Percentiles rank a stretch among this genome's conserved stretches.
phyloP scores from a whole-genome alignment of 2,329 filamentous ascomycete genomes.

The Calonectria fujianensis region DNA sequence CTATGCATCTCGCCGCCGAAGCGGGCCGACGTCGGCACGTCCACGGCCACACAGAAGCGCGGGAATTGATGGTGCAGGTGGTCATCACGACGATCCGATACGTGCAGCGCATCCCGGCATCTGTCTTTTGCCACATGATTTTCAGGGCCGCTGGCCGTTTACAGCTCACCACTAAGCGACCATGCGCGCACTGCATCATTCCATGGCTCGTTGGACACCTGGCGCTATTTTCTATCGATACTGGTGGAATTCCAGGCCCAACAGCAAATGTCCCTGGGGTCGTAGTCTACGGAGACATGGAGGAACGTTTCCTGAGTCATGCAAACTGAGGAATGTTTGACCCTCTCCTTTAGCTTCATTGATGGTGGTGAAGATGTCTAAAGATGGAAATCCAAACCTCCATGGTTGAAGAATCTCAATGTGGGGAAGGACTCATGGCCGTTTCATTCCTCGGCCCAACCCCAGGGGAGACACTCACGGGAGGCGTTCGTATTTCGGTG shows the following conservation, averaged over 20 bases:
- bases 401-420: slow-evolving; percentile 1
- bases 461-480: slow-evolving; percentile 4
- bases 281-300: slow-evolving; percentile 8
- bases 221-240: background rate
- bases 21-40: slow-evolving; percentile 33
- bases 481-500: slow-evolving; percentile 16
- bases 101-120: slow-evolving; percentile 3
- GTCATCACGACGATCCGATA: slow-evolving; percentile 8
- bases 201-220: background rate
- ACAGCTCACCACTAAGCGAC: background rate
- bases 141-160: slow-evolving; percentile 37
- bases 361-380: background rate
- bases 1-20: slow-evolving; percentile 15
- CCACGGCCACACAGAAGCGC: slow-evolving; percentile 13
- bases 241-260: slow-evolving; percentile 15
- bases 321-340: background rate
- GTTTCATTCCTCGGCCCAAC: background rate
- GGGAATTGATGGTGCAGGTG: slow-evolving; percentile 2
- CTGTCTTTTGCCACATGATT: slow-evolving; percentile 31
- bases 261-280: background rate
- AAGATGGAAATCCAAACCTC: slow-evolving; percentile 24
- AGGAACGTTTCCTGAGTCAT: slow-evolving; percentile 11
- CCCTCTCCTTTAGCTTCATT: background rate
- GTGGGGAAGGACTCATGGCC: slow-evolving; percentile 20
- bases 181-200: background rate